Percentiles rank a stretch among this genome's conserved stretches.
phyloP scores from a whole-genome alignment of 306 rosid species.

The Erythrophleum fordii region DNA sequence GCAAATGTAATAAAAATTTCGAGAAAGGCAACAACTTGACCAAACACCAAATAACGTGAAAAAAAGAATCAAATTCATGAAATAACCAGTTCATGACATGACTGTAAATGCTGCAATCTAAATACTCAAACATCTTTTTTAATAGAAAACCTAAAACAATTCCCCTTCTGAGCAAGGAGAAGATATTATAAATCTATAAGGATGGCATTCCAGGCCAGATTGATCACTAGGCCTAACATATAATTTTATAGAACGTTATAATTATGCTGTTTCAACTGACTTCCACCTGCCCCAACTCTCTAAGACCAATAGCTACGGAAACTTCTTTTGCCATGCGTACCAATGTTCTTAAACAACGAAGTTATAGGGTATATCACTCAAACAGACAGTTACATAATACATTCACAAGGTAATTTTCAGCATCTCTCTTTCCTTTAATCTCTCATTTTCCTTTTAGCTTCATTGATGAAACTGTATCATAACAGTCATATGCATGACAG shows the following conservation, averaged over 20 bases:
- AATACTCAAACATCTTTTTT: not conserved
- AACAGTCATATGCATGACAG: no score
- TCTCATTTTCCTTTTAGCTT: no score
- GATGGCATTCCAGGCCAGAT: conserved; percentile 4
- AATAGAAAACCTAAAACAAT: not conserved
- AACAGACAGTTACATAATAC: no score
- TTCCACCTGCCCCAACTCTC: not conserved
- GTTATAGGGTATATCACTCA: no score
- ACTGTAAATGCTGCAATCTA: not conserved
- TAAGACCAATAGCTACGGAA: no score
- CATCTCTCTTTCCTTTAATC: no score
- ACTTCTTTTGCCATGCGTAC: no score
- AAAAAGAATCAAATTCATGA: not conserved
- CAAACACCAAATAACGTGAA: not conserved
- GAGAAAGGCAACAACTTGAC: conserved; percentile 14
- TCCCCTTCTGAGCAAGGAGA: not conserved
- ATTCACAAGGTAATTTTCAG: no score
- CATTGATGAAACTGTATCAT: no score
- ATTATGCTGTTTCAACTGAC: not conserved
- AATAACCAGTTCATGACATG: not conserved
- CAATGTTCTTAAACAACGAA: no score
- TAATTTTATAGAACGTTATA: not conserved
- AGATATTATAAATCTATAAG: not conserved
- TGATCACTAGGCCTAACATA: conserved; percentile 1
- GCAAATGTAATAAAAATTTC: conserved; percentile 6